Evolutionary conservation across 768 basidiomycete genomes (phyloP), one percentile per base, ranked within the genome.

Genomic region (Panaeolus papilionaceus): DNA sequence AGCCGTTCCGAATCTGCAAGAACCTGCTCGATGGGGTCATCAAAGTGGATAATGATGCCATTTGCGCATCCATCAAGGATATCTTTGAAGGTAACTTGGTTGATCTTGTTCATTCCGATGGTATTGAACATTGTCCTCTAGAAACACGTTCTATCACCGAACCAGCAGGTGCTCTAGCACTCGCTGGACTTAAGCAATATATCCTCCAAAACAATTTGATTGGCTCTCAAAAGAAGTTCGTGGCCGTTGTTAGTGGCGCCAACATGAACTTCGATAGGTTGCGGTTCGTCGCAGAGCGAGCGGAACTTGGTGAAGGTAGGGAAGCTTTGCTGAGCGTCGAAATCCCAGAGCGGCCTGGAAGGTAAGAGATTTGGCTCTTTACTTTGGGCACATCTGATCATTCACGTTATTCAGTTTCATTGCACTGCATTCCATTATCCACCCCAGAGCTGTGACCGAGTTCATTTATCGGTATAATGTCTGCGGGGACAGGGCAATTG

Each of bases 251-350:
- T 70, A 96, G 94, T 73, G 98, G 98, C 23, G 98, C 97, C 18
- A 99, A 99, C 80, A 98, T 99, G 94, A 99, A 99, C 81, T 99
- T 99, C 79, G 94, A 95, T 74, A 89, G 97, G 49, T 79, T 99
- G 58, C 89, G 98, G 10, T 99, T 99, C 76, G 96, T 99, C n/a
- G 93, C 98, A 20, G 98, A 99, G 77, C 95, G 98, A 66, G 98
- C 98, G 3, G 96, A 98, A 78, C 84, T 99, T 20, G 98, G 98
- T 69, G 98, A 99, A 79, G 92, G 97, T 11, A 86, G 92, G 64
- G 98, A 99, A 79, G 98, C 93, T 0, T 84, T 99, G 58, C 84
- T 99, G 71, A 93, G 93, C 73, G 93, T 98, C n/a, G 92, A 94
- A 73, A 92, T 99, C 64, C 96, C 98, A 26, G 98, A 99, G 77